Evolutionary conservation across 805 yeast genomes (phyloP).

Genomic region (Saccharomycopsis guyanensis): DNA sequence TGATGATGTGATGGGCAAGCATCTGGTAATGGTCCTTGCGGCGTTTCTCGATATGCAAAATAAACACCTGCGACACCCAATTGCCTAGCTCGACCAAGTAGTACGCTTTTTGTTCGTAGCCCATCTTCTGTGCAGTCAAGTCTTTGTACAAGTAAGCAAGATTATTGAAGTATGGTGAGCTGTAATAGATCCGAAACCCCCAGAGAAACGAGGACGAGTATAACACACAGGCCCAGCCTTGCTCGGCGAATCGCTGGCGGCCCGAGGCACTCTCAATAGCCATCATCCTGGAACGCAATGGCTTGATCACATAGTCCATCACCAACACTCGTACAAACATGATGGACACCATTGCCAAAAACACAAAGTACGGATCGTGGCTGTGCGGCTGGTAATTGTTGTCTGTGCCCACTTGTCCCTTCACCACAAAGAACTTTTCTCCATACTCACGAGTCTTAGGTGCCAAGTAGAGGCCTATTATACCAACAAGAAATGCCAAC

Average conservation of each 20-base stretch:
- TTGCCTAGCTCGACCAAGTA: conserved; percentile 66
- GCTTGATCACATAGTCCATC: conserved; percentile 51
- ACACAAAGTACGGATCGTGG: conserved; percentile 47
- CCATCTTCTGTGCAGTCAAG: conserved; percentile 63
- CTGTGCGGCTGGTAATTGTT: conserved; percentile 44
- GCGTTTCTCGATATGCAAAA: conserved; percentile 66
- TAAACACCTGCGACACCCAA: conserved; percentile 77
- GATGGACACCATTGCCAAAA: conserved; percentile 47
- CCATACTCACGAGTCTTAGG: conserved; percentile 9
- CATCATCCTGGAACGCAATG: conserved; percentile 38
- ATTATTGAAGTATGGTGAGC: conserved; percentile 53
- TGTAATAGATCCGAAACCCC: conserved; percentile 51
- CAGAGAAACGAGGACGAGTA: conserved; percentile 45
- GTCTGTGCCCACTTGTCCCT: conserved; percentile 18
- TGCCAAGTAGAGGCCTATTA: conserved; percentile 1
- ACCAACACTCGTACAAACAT: conserved; percentile 52
- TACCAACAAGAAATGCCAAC: background rate
- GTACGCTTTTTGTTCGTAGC: conserved; percentile 50
- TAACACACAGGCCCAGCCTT: conserved; percentile 68
- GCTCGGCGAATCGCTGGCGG: conserved; percentile 71
- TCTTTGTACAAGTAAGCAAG: conserved; percentile 50
- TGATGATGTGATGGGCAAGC: conserved; percentile 84
- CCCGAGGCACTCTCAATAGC: conserved; percentile 45
- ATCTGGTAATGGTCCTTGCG: conserved; percentile 82
- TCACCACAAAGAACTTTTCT: conserved; percentile 4